phyloP scores from a whole-genome alignment of 2,329 filamentous ascomycete genomes.

The Venturia aucupariae region DNA sequence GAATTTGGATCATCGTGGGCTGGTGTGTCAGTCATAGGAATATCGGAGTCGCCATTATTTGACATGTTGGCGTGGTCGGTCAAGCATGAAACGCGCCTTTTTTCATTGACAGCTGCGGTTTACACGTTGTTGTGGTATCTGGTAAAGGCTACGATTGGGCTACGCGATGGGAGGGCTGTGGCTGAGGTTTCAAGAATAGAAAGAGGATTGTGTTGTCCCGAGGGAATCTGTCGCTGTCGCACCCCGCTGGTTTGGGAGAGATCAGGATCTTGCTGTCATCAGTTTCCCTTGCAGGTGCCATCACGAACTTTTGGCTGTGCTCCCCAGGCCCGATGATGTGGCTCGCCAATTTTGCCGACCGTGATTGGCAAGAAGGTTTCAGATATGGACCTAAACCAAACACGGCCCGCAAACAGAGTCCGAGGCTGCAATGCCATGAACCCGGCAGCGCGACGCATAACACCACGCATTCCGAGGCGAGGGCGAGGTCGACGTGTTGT shows the following conservation, averaged over 20 bases:
- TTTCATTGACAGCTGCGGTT: neutral
- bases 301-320: neutral
- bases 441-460: neutral
- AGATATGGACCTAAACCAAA: neutral
- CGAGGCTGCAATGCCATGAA: conserved; percentile 1
- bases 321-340: neutral
- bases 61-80: neutral
- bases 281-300: neutral
- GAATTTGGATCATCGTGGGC: neutral
- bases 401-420: neutral
- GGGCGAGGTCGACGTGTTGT: too few species aligned
- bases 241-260: neutral
- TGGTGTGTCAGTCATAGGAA: conserved; percentile 6
- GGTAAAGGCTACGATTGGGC: neutral
- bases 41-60: conserved; percentile 4
- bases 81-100: neutral
- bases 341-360: neutral
- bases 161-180: neutral
- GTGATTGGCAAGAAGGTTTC: neutral
- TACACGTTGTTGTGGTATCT: neutral
- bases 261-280: too few species aligned
- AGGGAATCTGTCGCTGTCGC: neutral
- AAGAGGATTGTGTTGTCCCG: too few species aligned
- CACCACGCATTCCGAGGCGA: neutral
- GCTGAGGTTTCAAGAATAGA: neutral